These are phyloP conservation scores for Penicillium crustosum DNA, from an alignment of 2,329 filamentous ascomycete genomes.

Conservation along the genomic window DNA sequence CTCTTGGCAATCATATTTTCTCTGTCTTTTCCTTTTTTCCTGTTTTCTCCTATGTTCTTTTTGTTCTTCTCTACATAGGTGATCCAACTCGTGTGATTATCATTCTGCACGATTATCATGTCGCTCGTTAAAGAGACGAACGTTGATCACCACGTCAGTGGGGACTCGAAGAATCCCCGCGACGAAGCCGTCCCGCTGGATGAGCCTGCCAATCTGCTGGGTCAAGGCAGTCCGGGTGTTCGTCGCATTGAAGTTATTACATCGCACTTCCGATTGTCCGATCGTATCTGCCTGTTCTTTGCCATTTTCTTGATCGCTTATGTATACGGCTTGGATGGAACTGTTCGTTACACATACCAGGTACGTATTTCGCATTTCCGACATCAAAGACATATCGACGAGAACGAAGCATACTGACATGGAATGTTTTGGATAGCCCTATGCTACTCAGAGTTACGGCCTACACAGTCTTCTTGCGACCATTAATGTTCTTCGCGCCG, in stretches of 20 bases:
- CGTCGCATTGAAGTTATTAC: constrained; percentile 59
- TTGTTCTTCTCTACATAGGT: not conserved
- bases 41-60: not conserved
- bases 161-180: constrained; percentile 7
- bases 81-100: not conserved
- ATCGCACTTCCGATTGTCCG: constrained; percentile 51
- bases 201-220: constrained; percentile 6
- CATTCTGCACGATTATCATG: not conserved
- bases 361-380: constrained; percentile 13
- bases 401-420: constrained; percentile 1
- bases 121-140: not conserved
- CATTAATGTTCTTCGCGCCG: constrained; percentile 58
- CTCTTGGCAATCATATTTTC: constrained; percentile 1
- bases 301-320: constrained; percentile 65
- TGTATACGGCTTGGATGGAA: constrained; percentile 62
- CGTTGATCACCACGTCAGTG: not conserved
- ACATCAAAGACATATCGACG: not conserved
- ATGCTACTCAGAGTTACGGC: constrained; percentile 54
- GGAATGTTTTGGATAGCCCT: constrained; percentile 40
- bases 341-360: constrained; percentile 54
- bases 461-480: constrained; percentile 59
- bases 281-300: constrained; percentile 60
- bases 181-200: not conserved
- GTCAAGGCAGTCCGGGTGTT: constrained; percentile 52
- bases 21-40: not conserved